Base-by-base conservation (phyloP, 1,284 basidiomycete species). In the Pyrrhoderma noxium region DNA sequence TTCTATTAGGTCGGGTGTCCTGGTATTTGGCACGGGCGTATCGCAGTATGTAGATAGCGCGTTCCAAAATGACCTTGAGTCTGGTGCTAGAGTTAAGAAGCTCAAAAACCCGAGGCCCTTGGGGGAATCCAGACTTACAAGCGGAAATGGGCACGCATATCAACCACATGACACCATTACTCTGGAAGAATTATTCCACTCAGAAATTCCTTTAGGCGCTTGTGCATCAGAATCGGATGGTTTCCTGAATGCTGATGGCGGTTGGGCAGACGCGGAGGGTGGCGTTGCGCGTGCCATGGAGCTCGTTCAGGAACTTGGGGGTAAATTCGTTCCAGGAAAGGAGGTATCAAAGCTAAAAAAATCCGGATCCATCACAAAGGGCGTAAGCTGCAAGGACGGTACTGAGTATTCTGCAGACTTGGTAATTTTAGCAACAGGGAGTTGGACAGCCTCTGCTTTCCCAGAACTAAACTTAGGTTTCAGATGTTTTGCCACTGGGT, bases 381-480 rank as follows among this genome's bases (percentile, higher is more conserved):
- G 87, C 0, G 87, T 91, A 2, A 64, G 66, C 34, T 83, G 88
- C 55, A 65, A 66, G 18, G 79, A 83, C 61, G 89, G 85, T 0
- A 73, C 74, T 19, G 59, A 60, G 9, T 77, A 79, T 56, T 59
- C 68, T 14, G 84, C 80, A 0, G 72, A 79, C 37, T 57, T 77
- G 25, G 72, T 88, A 3, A 70, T 93, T 21, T 63, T 93, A 31
- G 80, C 88, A 11, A 71, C 80, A 5, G 90, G 90, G 21, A 79
- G 89, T 3, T 93, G 93, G 93, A 90, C 91, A 0, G 77, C 84
- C 2, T 84, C 86, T 0, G 67, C 85, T 1, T 89, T 94, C 62
- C 78, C 82, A 5, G 74, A 75, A 37, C 65, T 85, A 13, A 64
- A 68, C 16, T 60, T 83, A 22, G 66, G 70, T n/a, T 61, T 66